Base-by-base conservation (phyloP, 495 filamentous ascomycete species). In the Cercophora newfieldiana region DNA sequence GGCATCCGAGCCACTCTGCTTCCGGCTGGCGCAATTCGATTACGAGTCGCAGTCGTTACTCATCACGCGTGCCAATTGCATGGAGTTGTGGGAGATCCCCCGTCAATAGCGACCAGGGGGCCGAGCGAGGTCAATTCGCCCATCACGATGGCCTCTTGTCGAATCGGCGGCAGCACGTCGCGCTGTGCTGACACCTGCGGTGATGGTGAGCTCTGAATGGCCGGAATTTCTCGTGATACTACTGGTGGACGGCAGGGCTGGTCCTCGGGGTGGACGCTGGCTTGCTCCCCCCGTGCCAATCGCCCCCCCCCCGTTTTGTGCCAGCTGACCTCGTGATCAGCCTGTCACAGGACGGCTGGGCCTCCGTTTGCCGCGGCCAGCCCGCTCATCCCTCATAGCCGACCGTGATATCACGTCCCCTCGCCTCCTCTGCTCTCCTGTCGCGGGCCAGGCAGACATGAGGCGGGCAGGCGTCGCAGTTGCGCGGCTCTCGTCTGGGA, bases 301-400 rank as follows among this genome's bases (percentile, higher is more conserved):
- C 47, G 21, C 48, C 31, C 48, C 28, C 48, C 54, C 57, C 68
- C 67, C 57, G 60, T 68, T 49, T 59, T 61, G 25, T 56, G 60
- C 65, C 69, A 70, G 66, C 71, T 69, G 70, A 67, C 75, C 74
- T 69, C 71, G 72, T 76, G 75, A 78, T 76, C 67, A 47, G 30
- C 58, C 30, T 60, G 53, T 71, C 64, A 66, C 64, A 63, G 67
- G 59, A 62, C 19, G 59, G 54, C 53, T 62, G 65, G 61, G n/a
- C n/a, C 59, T 68, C 68, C 67, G 68, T 69, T 71, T 69, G 69
- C 69, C 73, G 70, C 68, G 66, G 64, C 65, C 68, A 65, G 30
- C 59, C 29, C 33, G 22, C 50, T 24, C 19, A 60, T 37, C 29
- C 57, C 57, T 60, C 57, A 26, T 60, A 31, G 59, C 14, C 24